Conservation (phyloP, 2,329 filamentous ascomycete species). For the Exophiala alcalophila region DNA sequence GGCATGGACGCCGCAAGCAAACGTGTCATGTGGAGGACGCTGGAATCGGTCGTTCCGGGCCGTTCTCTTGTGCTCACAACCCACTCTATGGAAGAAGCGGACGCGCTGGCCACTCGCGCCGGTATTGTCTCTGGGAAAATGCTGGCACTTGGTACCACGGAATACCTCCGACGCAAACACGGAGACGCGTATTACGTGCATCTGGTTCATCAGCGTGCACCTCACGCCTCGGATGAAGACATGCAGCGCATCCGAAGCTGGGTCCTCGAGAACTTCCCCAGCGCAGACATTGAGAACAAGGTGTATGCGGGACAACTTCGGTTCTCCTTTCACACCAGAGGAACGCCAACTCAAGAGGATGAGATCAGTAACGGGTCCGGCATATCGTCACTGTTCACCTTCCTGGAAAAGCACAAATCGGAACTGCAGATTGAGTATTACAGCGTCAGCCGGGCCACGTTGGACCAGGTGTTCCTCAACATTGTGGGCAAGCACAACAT, state of each 20-base stretch:
- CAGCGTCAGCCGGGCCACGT: constrained; percentile 77
- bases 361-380: constrained; percentile 12
- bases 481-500: constrained; percentile 81
- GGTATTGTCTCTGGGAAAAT: constrained; percentile 84
- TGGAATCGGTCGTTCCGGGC: constrained; percentile 69
- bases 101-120: constrained; percentile 76
- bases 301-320: constrained; percentile 82
- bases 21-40: constrained; percentile 86
- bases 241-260: constrained; percentile 65
- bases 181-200: constrained; percentile 80
- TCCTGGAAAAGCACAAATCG: constrained; percentile 69
- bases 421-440: constrained; percentile 76
- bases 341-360: constrained; percentile 4
- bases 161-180: constrained; percentile 68
- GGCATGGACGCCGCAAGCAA: constrained; percentile 90
- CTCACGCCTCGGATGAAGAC: constrained; percentile 66
- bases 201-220: constrained; percentile 70
- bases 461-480: constrained; percentile 85
- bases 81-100: constrained; percentile 93
- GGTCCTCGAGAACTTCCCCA: constrained; percentile 60
- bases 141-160: constrained; percentile 76
- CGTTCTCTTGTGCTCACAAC: constrained; percentile 86
- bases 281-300: constrained; percentile 67
- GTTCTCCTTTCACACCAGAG: constrained; percentile 65
- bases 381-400: constrained; percentile 67